These are phyloP conservation scores for Sisymbrium altissimum DNA, from an alignment of 345 rosid genomes.

Conservation along the genomic window DNA sequence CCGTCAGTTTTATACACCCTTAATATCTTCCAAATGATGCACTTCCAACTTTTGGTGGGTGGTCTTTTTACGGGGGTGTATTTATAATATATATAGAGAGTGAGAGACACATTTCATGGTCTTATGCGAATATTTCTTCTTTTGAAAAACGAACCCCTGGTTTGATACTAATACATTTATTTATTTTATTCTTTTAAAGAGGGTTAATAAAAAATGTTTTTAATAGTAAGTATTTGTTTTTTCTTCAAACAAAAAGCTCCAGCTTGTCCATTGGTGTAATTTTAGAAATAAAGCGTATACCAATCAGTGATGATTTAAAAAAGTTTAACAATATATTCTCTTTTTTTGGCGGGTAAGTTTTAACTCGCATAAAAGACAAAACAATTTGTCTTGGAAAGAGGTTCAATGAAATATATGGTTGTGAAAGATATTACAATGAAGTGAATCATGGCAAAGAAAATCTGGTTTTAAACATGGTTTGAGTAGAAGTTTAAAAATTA, in stretches of 20 bases:
- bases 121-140: background rate
- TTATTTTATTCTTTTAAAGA: background rate
- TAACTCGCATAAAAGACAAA: background rate
- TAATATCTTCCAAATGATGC: constrained; percentile 11
- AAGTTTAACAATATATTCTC: too few relatives aligned
- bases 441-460: background rate
- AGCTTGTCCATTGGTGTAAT: background rate
- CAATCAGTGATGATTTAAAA: background rate
- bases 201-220: background rate
- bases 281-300: background rate
- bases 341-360: background rate
- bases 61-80: background rate
- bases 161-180: background rate
- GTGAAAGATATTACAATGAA: background rate
- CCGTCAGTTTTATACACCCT: background rate
- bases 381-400: background rate
- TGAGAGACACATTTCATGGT: background rate
- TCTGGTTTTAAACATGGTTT: background rate
- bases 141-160: background rate
- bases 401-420: background rate
- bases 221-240: background rate
- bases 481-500: background rate
- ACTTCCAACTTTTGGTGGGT: constrained; percentile 17
- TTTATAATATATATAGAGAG: background rate
- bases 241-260: background rate